Evolutionary conservation across 768 basidiomycete species (phyloP), one percentile per base, ranked within the genome.

Genomic region (Russula sp.): DNA sequence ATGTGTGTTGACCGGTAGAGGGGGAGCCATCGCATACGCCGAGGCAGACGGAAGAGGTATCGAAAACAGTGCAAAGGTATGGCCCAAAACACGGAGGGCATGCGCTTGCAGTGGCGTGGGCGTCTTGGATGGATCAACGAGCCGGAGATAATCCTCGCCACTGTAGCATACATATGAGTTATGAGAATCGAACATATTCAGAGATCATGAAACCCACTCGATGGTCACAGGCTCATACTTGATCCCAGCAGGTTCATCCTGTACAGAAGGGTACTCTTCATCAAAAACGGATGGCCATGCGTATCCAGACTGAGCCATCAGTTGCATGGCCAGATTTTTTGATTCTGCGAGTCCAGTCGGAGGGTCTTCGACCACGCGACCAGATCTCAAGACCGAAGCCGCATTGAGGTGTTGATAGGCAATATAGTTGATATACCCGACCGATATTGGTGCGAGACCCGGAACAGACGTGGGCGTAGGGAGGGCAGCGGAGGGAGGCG

Each of bases 211-310:
- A 16, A 59, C 66, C 25, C 29, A 67, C 66, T 65, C 48, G 25
- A 67, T 56, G 3, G 53, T 67, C 22, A 49, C 58, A 8, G 42
- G 50, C 38, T 62, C 65, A 39, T 67, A 67, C 49, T 66, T 65
- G 35, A 67, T 51, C 22, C 64, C 66, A 0, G 46, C 45, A 13
- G 58, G 39, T 58, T 67, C 60, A 18, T 59, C 60, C 46, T 63
- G 48, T 3, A 48, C 42, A 34, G 64, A 36, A 16, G 66, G 66
- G 36, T 53, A 63, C n/a, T 68, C 69, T 36, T 71, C 69, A 42
- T 81, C 80, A 29, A 81, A 69, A 20, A 79, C 65, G 16, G 70
- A 58, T 13, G 80, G 80, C 80, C 80, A 81, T 20, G 67, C 42
- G 56, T 74, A 78, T 39, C 79, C 77, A 56, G 70, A 65, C 10